Evolutionary conservation across 202 grass and related monocot species (phyloP), one percentile per base, ranked within the genome.

Genomic region (Dendrocalamus latiflorus): DNA sequence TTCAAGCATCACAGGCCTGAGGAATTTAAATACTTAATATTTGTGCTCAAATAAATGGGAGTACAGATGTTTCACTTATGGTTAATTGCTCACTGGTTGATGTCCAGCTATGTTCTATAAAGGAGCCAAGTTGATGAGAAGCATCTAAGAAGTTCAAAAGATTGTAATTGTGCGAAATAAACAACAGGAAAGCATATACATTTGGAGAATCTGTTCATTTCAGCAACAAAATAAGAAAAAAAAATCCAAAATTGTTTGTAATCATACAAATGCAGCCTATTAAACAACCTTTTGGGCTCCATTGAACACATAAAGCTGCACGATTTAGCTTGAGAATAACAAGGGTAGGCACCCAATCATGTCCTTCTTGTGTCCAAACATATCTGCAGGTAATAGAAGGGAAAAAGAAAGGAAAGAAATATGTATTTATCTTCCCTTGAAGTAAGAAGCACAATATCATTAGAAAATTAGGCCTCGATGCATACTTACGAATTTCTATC

Each of bases 291-390:
- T 93, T 94, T 72, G 96, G 93, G 79, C 96, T 99, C 96, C 96
- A 99, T 10, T 96, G 89, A 61, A 99, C 96, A 87, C 93, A 99
- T 65, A 99, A 76, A 63, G 96, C 96, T 87, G 93, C 93, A 83
- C 91, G 93, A 57, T 99, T 99, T 79, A 99, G 82, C 87, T 94
- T 99, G 56, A 99, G 96, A 88, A 99, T 94, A 76, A 99, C 96
- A 57, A 99, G 89, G n/a, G n/a, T n/a, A n/a, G n/a, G n/a, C n/a
- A n/a, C n/a, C n/a, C n/a, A n/a, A n/a, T n/a, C n/a, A n/a, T n/a
- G n/a, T n/a, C n/a, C n/a, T n/a, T n/a, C n/a, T n/a, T n/a, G n/a
- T n/a, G n/a, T n/a, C n/a, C n/a, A n/a, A n/a, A n/a, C n/a, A n/a
- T n/a, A n/a, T n/a, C n/a, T n/a, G n/a, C n/a, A n/a, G n/a, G n/a